Evolutionary conservation across 1,284 basidiomycete genomes (phyloP), one percentile per base, ranked within the genome.

Genomic region (Peniophora sp.): DNA sequence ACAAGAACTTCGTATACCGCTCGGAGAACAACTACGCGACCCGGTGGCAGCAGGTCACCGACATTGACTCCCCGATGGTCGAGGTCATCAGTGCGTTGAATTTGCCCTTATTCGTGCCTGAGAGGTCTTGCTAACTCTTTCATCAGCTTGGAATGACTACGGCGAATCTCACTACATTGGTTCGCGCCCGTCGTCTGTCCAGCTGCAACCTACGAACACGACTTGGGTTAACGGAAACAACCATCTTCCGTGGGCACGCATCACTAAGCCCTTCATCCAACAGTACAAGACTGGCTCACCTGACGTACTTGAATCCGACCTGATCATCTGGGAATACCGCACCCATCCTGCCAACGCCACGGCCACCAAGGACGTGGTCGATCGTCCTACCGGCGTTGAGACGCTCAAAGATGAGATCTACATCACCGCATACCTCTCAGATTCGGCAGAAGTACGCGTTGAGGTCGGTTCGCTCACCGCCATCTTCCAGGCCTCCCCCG

Each of bases 11-110:
- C 54, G 69, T 71, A 55, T 64, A 72, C 51, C 63, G 69, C 57
- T 55, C 92, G 61, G 78, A 88, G 54, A 85, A 86, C 64, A 73
- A 91, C 18, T 89, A 87, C 61, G 71, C 77, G 23, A 75, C 73
- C 44, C 79, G 90, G 54, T 92, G 88, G 86, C 85, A 92, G 59
- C 73, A 74, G 51, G 60, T 92, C 52, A 75, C 91, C 53, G 58
- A 88, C 39, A 71, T 79, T 60, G 63, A 76, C 56, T 68, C 88
- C 53, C 68, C 69, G 56, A 64, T 74, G 44, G 67, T 73, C 20
- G 71, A 75, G 61, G 69, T 74, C 50, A 58, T 63, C 47, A 68
- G 18, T 72, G 82, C 52, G 84, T 80, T 79, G 79, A 85, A 55
- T 60, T 71, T 48, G 58, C 85, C 34, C 67, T 83, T 53, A 56